Evolutionary conservation across 1,284 basidiomycete genomes (phyloP), one percentile per base, ranked within the genome.

Genomic region (Anthracocystis setariae): DNA sequence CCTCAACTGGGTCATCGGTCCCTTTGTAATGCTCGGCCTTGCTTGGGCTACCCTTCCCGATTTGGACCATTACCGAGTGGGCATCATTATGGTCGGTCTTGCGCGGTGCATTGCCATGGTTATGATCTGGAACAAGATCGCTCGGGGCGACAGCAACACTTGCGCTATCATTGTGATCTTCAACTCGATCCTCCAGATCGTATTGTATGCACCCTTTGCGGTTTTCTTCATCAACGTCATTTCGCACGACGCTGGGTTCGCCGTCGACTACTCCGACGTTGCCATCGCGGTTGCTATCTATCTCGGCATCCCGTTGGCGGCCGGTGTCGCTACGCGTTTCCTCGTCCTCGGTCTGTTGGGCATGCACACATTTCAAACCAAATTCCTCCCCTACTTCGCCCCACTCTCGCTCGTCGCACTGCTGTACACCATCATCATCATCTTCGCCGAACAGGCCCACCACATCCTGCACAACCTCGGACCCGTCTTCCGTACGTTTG

Each of bases 41-140:
- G 91, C 92, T 2, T 93, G 91, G 90, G 91, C 91, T 0, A 91
- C 91, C 2, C 86, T 94, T 1, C 92, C 92, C 0, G 92, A 93
- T 55, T 55, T 82, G 12, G 56, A 52, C 17, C 59, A 56, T 5
- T 82, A 84, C 57, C 64, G 84, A 2, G 84, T 83, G 0, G 86
- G 88, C 8, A 86, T 89, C 33, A 86, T 89, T 78, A 84, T 89
- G 78, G 86, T 88, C 44, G 87, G 90, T 8, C 80, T 90, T 0
- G 91, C 86, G 5, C 73, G 86, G 40, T 87, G 80, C 55, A 78
- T 80, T 45, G 73, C 73, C 15, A 75, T 81, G 78, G 76, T 79
- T 9, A 75, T 80, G 76, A 70, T 82, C 59, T 73, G 73, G 92
- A 92, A 89, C 79, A 86, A 88, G 55, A 87, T 94, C n/a, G 91